A percentile compares a stretch with the other conserved stretches of the same genome.
These are phyloP conservation scores for Trametes cingulata DNA, from an alignment of 768 basidiomycete species.

Conservation along the genomic window DNA sequence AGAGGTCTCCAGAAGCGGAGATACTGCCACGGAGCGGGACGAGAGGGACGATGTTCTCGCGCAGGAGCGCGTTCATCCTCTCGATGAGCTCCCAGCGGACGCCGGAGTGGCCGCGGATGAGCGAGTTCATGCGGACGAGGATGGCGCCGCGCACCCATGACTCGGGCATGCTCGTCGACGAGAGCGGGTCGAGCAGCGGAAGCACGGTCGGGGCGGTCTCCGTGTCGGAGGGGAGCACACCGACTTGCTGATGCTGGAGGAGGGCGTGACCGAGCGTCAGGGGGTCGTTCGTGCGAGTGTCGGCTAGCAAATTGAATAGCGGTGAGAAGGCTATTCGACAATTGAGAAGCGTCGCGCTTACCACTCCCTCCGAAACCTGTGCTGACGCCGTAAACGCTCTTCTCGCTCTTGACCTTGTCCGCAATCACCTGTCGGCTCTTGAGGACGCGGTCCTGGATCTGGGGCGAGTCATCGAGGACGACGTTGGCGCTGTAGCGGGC, in stretches of 20 bases:
- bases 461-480: slow-evolving; percentile 48
- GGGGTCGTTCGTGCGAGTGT: slow-evolving; percentile 78
- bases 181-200: slow-evolving; percentile 70
- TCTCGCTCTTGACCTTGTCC: slow-evolving; percentile 63
- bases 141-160: slow-evolving; percentile 89
- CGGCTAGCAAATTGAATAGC: slow-evolving; percentile 46
- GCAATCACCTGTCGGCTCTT: slow-evolving; percentile 65
- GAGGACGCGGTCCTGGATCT: slow-evolving; percentile 53
- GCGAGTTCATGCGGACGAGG: slow-evolving; percentile 83
- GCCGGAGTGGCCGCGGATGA: slow-evolving; percentile 86
- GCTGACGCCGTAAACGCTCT: slow-evolving; percentile 82
- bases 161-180: slow-evolving; percentile 76
- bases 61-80: slow-evolving; percentile 73
- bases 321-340: slow-evolving; percentile 1
- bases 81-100: slow-evolving; percentile 80
- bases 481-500: slow-evolving; percentile 63
- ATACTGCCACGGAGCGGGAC: slow-evolving; percentile 85
- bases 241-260: slow-evolving; percentile 81
- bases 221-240: slow-evolving; percentile 66
- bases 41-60: slow-evolving; percentile 71
- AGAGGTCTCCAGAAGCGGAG: slow-evolving; percentile 81
- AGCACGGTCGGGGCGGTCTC: slow-evolving; percentile 49
- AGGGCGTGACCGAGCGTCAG: slow-evolving; percentile 76
- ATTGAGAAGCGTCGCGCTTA: slow-evolving; percentile 20
- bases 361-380: slow-evolving; percentile 89